Conservation (phyloP, 129 eudicot genomes). For the Flaveria linearis region DNA sequence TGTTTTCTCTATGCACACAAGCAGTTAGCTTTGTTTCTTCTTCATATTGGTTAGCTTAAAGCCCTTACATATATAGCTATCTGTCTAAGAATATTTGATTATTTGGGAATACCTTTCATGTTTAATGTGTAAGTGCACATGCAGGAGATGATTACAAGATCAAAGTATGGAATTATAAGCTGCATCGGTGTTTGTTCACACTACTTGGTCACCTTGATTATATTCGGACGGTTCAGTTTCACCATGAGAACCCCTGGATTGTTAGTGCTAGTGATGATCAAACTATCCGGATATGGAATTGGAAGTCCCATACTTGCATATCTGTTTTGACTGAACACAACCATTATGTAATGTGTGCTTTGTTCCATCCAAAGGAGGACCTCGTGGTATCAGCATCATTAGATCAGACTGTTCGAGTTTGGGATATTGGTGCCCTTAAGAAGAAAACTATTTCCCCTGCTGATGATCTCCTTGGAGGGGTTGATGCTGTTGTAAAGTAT, state of each 20-base stretch:
- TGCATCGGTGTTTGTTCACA: slow-evolving; percentile 80
- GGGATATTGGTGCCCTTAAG: slow-evolving; percentile 83
- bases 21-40: too few species aligned
- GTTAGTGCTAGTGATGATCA: slow-evolving; percentile 97
- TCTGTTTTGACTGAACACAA: slow-evolving; percentile 85
- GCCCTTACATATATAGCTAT: too few species aligned
- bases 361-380: slow-evolving; percentile 82
- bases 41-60: too few species aligned
- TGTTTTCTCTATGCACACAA: too few species aligned
- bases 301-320: slow-evolving; percentile 85
- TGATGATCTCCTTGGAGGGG: slow-evolving; percentile 54
- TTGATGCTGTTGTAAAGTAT: too few species aligned
- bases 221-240: slow-evolving; percentile 82
- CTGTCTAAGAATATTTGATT: neutral
- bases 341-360: slow-evolving; percentile 89
- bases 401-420: slow-evolving; percentile 87
- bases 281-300: slow-evolving; percentile 84
- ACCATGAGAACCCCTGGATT: slow-evolving; percentile 86
- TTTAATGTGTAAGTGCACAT: slow-evolving; percentile 24
- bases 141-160: slow-evolving; percentile 90
- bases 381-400: slow-evolving; percentile 81
- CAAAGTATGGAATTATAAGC: slow-evolving; percentile 84
- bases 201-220: slow-evolving; percentile 87
- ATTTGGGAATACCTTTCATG: slow-evolving; percentile 7
- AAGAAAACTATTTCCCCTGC: slow-evolving; percentile 79